Evolutionary conservation across 2,329 filamentous ascomycete genomes (phyloP).

Genomic region (Pezicula carpinea): DNA sequence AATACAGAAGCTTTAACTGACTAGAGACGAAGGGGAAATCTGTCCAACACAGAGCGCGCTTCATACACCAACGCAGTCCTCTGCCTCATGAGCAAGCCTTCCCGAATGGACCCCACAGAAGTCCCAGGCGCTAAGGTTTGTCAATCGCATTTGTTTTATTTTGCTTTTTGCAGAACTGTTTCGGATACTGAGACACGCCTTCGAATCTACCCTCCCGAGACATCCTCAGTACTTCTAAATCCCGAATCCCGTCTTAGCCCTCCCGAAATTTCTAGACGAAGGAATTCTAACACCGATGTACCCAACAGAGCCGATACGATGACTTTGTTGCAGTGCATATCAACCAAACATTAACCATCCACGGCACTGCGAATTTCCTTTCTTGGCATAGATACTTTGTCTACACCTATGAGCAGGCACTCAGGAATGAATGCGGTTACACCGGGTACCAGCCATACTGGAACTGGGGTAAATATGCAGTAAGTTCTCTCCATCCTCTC

Average conservation of each 20-base stretch:
- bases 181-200: no score
- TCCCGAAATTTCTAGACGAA: no score
- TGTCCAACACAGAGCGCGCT: constrained; percentile 14
- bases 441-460: constrained; percentile 37
- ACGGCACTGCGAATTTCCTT: constrained; percentile 32
- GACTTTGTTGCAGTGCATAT: constrained; percentile 37
- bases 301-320: constrained; percentile 24
- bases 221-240: no score
- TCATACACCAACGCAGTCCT: constrained; percentile 34
- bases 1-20: background rate
- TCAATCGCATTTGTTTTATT: constrained; percentile 31
- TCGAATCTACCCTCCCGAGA: no score
- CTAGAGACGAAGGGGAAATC: constrained; percentile 13
- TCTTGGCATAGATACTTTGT: constrained; percentile 40
- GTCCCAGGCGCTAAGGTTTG: constrained; percentile 27
- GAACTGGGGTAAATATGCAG: constrained; percentile 21
- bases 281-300: no score
- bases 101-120: constrained; percentile 26
- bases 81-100: constrained; percentile 30
- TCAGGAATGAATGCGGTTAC: constrained; percentile 38
- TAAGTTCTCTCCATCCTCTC: constrained; percentile 1
- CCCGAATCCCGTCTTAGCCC: no score
- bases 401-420: constrained; percentile 34
- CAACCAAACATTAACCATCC: constrained; percentile 29
- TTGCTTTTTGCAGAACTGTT: no score